A percentile compares a stretch with the other conserved stretches of the same genome.
Evolutionary conservation across 352 stramenopile species (phyloP).

Genomic region (Phytopythium helicoides): DNA sequence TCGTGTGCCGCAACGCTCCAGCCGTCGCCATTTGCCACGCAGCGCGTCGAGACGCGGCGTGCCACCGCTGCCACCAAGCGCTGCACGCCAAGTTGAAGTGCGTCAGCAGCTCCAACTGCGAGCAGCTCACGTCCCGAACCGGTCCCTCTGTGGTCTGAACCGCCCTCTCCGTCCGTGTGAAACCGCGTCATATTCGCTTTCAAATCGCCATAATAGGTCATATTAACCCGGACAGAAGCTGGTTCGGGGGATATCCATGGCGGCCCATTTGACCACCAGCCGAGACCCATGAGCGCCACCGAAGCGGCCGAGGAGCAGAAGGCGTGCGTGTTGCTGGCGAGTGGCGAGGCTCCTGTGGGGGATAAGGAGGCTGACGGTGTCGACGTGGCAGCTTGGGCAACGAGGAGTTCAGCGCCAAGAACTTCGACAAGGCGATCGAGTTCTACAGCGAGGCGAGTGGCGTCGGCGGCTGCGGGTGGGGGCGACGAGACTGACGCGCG

Average conservation of each 20-base stretch:
- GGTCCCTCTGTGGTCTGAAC: background rate
- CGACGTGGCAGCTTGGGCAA: constrained; percentile 56
- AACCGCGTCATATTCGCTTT: background rate
- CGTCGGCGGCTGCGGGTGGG: background rate
- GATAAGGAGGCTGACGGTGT: background rate
- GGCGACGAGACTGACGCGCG: no score
- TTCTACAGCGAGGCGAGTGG: constrained; percentile 67
- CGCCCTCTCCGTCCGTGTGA: background rate
- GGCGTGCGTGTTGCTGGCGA: constrained; percentile 29
- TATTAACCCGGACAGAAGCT: background rate
- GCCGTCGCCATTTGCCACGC: constrained; percentile 51
- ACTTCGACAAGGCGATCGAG: constrained; percentile 77
- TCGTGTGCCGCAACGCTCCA: constrained; percentile 49
- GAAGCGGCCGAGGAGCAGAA: constrained; percentile 66
- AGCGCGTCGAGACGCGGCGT: constrained; percentile 52
- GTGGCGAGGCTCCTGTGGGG: background rate
- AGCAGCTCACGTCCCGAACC: constrained; percentile 21
- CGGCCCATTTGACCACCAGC: background rate
- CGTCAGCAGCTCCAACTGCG: constrained; percentile 8
- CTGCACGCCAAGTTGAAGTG: constrained; percentile 32
- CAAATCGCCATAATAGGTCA: background rate
- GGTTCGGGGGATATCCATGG: background rate
- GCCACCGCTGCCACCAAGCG: constrained; percentile 39
- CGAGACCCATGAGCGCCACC: constrained; percentile 28
- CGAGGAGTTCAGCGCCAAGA: constrained; percentile 86